Percentiles rank a stretch among this genome's conserved stretches.
Conservation (phyloP, 75 land plant genomes). For the Picea glauca region DNA sequence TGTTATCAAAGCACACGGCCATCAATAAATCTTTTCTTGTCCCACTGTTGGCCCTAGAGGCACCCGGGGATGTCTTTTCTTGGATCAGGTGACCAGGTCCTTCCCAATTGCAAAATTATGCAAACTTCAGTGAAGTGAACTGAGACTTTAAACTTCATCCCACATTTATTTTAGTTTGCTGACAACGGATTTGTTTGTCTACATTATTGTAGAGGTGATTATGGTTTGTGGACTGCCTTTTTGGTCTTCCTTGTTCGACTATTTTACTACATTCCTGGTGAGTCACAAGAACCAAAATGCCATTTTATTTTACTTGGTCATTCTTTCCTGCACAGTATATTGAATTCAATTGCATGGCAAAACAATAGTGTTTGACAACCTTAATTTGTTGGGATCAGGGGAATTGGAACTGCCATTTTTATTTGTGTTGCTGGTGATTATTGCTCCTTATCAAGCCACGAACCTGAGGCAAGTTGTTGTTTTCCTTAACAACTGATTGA, state of each 20-base stretch:
- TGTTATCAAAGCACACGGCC: conserved; percentile 47
- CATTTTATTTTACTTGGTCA: neutral
- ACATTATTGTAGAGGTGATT: conserved; percentile 49
- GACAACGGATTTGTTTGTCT: neutral
- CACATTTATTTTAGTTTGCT: neutral
- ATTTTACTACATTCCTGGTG: conserved; percentile 78
- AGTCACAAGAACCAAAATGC: neutral
- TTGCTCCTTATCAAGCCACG: conserved; percentile 58
- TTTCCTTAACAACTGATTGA: neutral
- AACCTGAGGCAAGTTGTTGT: conserved; percentile 33
- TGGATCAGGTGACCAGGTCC: conserved; percentile 58
- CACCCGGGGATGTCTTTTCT: conserved; percentile 43
- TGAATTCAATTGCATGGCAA: neutral
- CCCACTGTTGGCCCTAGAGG: conserved; percentile 67
- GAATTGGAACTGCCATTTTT: conserved; percentile 68
- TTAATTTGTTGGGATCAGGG: conserved; percentile 23
- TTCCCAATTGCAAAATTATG: neutral
- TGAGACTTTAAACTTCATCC: neutral
- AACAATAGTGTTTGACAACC: neutral
- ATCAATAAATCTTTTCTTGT: conserved; percentile 63
- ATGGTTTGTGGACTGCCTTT: conserved; percentile 75
- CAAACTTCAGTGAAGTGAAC: neutral
- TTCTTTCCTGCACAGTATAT: neutral
- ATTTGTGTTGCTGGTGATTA: conserved; percentile 48
- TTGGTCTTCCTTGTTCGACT: conserved; percentile 66